Percentiles rank a stretch among this genome's conserved stretches.
Evolutionary conservation across 1,284 basidiomycete species (phyloP).

Genomic region (Puccinia triticina): DNA sequence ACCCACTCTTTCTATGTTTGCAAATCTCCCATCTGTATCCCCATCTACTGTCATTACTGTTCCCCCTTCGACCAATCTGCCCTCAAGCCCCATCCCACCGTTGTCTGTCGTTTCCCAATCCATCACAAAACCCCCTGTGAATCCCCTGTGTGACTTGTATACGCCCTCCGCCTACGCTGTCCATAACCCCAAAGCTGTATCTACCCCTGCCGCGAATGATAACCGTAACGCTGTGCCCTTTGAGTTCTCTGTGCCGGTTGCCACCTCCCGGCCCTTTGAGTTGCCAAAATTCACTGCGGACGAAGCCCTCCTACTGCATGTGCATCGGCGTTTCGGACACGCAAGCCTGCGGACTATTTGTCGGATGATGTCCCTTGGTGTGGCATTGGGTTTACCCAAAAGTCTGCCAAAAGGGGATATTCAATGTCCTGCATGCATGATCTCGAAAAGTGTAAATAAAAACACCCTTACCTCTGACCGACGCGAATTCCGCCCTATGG

Average conservation of each 20-base stretch:
- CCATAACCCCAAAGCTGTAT: too few relatives aligned
- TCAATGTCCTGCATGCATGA: background rate
- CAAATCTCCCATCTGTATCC: background rate
- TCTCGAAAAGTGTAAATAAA: background rate
- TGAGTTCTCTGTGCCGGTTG: too few relatives aligned
- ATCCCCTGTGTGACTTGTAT: too few relatives aligned
- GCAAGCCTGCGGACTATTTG: background rate
- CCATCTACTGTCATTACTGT: too few relatives aligned
- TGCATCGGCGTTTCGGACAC: background rate
- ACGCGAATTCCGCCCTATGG: background rate
- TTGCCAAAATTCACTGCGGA: background rate
- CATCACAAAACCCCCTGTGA: too few relatives aligned
- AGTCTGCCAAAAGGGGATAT: background rate
- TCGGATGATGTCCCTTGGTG: background rate
- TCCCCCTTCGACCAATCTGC: too few relatives aligned
- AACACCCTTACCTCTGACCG: background rate
- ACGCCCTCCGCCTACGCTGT: too few relatives aligned
- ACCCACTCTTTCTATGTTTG: too few relatives aligned
- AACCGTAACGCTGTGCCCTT: background rate
- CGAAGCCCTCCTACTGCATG: background rate
- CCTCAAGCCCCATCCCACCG: too few relatives aligned
- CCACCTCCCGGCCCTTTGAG: background rate
- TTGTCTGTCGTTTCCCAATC: too few relatives aligned
- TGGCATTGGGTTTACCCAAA: background rate
- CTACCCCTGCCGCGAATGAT: too few relatives aligned